Base-by-base conservation (phyloP, 805 yeast species). In the Komagataella pseudopastoris region DNA sequence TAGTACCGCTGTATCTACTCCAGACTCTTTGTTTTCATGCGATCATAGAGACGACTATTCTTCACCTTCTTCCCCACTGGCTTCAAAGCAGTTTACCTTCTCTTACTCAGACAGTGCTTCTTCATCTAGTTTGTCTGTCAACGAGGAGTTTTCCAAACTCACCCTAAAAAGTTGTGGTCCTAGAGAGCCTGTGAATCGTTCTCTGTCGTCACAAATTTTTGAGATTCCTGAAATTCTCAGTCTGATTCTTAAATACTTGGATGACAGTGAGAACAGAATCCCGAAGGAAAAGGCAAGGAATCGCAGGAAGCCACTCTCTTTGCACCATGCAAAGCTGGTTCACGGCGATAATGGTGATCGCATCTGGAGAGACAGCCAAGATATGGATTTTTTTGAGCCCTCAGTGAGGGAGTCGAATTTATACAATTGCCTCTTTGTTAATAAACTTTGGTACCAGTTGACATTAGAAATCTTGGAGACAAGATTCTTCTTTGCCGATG, bases 191-290 rank as follows among this genome's bases (percentile, higher is more conserved):
- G 39, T 30, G 6, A 30, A 30, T 18, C 23, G 22, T 18, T 45
- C 47, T 45, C 14, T 14, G 17, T 22, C 22, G 3, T 23, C 47
- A 36, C 43, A 49, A 14, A 83, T 88, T 6, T 84, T 88, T 59
- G 70, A 72, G 50, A 80, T 84, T 43, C 96, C 96, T 0, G 96
- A 88, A 63, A 82, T 88, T 50, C 69, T 88, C 14, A 64, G 71
- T 54, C 71, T 72, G 51, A 85, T 88, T 10, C 64, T 87, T 20
- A 67, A 70, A 23, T 78, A 71, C 60, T 83, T 84, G 52, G 64
- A 68, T 23, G 77, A 73, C 54, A 64, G 60, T 49, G 47, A 53
- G 18, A 69, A 74, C 1, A 61, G 65, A 6, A 69, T 81, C n/a
- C 91, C 91, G 2, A 75, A 71, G 47, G 91, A 86, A 59, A 62